These are phyloP conservation scores for Lantana camara DNA, from an alignment of 257 asterid species.

Conservation along the genomic window DNA sequence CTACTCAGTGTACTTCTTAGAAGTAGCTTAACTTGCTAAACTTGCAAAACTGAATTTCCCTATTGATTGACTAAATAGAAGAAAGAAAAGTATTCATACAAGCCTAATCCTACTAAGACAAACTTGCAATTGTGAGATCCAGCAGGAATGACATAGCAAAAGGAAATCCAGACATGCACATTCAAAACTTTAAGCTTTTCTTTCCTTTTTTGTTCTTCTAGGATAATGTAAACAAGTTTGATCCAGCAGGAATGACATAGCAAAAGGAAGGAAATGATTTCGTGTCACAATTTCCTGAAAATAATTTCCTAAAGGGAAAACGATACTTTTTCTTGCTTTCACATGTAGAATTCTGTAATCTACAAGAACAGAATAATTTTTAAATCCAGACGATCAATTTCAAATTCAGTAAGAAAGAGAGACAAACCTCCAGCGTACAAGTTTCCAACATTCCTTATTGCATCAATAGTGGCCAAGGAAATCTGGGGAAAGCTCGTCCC, in stretches of 20 bases:
- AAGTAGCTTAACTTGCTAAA: neutral
- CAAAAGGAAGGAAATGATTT: neutral
- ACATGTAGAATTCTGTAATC: neutral
- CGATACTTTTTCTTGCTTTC: neutral
- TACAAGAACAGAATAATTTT: neutral
- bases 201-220: neutral
- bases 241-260: slow-evolving; percentile 6
- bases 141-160: no score
- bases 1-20: neutral
- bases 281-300: neutral
- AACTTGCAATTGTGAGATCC: neutral
- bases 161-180: no score
- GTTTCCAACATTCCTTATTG: slow-evolving; percentile 76
- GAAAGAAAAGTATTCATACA: neutral
- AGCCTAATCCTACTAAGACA: neutral
- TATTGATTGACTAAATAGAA: neutral
- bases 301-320: neutral
- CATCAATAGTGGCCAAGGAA: slow-evolving; percentile 93
- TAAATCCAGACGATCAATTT: slow-evolving; percentile 2
- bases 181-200: no score
- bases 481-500: slow-evolving; percentile 99
- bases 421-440: slow-evolving; percentile 85
- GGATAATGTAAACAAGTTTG: neutral
- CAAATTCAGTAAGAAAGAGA: neutral
- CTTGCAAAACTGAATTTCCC: no score